Evolutionary conservation across 2,329 filamentous ascomycete species (phyloP).

Genomic region (Pyrenochaeta sp.): DNA sequence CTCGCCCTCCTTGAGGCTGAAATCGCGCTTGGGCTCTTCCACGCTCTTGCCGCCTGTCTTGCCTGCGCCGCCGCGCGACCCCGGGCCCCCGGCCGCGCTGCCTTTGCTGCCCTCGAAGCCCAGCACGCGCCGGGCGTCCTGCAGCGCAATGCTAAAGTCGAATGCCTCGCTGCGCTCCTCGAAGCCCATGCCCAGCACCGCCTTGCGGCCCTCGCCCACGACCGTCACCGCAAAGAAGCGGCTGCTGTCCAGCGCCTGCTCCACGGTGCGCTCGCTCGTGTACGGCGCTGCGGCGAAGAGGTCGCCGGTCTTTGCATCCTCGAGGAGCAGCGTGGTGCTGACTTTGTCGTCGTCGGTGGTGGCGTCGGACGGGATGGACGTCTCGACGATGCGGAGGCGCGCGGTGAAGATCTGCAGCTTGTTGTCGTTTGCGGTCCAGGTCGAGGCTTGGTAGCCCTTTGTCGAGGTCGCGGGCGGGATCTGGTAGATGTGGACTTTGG

Average conservation of each 20-base stretch:
- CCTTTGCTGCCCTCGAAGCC: constrained; percentile 63
- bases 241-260: constrained; percentile 78
- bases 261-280: constrained; percentile 68
- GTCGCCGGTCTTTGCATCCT: constrained; percentile 74
- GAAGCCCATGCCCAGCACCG: constrained; percentile 83
- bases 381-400: constrained; percentile 80
- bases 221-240: constrained; percentile 87
- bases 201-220: constrained; percentile 77
- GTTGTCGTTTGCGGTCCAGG: constrained; percentile 75
- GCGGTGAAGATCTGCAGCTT: constrained; percentile 84
- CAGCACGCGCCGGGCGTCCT: constrained; percentile 76
- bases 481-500: constrained; percentile 82
- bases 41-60: too few species aligned
- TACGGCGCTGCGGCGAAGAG: constrained; percentile 88
- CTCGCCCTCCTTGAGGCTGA: constrained; percentile 87
- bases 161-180: constrained; percentile 87
- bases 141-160: constrained; percentile 81
- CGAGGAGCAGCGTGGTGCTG: constrained; percentile 78
- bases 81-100: constrained; percentile 21
- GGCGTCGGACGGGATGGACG: constrained; percentile 59
- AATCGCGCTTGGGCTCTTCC: constrained; percentile 71
- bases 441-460: constrained; percentile 78
- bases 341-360: constrained; percentile 61
- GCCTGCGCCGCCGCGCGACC: too few species aligned
- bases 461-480: constrained; percentile 81